Conservation (phyloP, 148 eudicot species). For the Simmondsia chinensis region DNA sequence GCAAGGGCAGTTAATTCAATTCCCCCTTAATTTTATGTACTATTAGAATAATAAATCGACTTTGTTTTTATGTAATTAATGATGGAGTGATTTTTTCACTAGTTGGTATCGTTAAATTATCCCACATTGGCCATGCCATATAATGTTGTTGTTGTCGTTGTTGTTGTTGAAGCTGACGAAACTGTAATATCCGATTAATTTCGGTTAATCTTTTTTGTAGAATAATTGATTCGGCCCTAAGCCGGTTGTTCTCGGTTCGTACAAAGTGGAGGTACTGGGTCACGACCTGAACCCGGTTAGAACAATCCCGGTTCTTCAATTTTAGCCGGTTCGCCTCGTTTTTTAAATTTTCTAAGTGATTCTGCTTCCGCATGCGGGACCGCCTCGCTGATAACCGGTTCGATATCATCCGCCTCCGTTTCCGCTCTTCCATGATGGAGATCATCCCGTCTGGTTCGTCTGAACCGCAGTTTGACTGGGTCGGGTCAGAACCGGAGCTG, state of each 20-base stretch:
- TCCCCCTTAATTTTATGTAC: too few species aligned
- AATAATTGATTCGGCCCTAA: slow-evolving; percentile 20
- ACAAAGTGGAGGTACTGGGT: slow-evolving; percentile 19
- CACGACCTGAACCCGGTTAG: slow-evolving; percentile 25
- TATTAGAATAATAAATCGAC: too few species aligned
- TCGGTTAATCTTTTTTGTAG: slow-evolving; percentile 30
- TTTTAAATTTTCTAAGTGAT: slow-evolving; percentile 39
- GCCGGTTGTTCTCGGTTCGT: slow-evolving; percentile 26
- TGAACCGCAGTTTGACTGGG: slow-evolving; percentile 1
- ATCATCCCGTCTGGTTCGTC: slow-evolving; percentile 2
- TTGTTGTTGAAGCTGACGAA: slow-evolving; percentile 27
- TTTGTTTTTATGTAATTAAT: too few species aligned
- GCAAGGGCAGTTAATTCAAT: too few species aligned
- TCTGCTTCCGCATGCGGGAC: slow-evolving; percentile 52
- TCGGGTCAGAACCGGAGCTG: slow-evolving; percentile 28
- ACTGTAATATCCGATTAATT: slow-evolving; percentile 20
- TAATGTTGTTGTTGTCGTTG: too few species aligned
- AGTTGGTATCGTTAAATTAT: too few species aligned
- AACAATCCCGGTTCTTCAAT: slow-evolving; percentile 25
- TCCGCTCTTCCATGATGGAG: slow-evolving; percentile 26
- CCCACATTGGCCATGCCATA: too few species aligned
- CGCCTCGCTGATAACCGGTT: slow-evolving; percentile 53
- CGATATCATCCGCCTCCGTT: slow-evolving; percentile 46
- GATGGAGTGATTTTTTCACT: too few species aligned
- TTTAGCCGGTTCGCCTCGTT: slow-evolving; percentile 23